Conservation (phyloP, 176 grass and related monocot genomes). For the Zizania latifolia region DNA sequence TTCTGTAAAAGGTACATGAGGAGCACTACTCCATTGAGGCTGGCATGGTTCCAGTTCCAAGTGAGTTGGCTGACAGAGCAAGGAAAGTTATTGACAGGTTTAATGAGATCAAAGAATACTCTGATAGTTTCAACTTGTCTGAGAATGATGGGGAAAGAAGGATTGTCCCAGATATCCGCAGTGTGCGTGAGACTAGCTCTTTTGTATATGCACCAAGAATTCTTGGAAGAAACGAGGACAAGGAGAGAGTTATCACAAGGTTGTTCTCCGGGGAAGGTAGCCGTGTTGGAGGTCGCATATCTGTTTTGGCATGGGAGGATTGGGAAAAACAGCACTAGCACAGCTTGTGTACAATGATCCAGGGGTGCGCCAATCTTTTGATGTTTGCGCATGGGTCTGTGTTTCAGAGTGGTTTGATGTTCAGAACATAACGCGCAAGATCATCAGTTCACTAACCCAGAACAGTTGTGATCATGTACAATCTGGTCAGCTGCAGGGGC, state of each 20-base stretch:
- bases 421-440: not conserved
- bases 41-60: not conserved
- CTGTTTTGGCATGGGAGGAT: conserved; percentile 9
- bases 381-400: conserved; percentile 19
- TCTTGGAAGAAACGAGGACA: conserved; percentile 9
- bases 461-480: not conserved
- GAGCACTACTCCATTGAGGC: no score
- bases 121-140: not conserved
- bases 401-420: conserved; percentile 32
- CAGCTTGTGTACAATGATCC: not conserved
- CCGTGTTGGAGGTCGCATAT: no score
- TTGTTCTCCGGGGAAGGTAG: not conserved
- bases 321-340: conserved; percentile 15
- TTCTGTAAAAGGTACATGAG: no score
- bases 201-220: not conserved
- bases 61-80: not conserved
- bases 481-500: not conserved
- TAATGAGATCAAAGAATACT: conserved; percentile 15
- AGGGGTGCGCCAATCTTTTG: not conserved
- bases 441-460: not conserved
- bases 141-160: not conserved
- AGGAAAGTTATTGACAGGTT: conserved; percentile 24
- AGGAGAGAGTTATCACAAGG: not conserved
- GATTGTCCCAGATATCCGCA: not conserved
- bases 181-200: conserved; percentile 5